Evolutionary conservation across 2,329 filamentous ascomycete species (phyloP), one percentile per base, ranked within the genome.

Genomic region (Scleromitrula shiraiana): DNA sequence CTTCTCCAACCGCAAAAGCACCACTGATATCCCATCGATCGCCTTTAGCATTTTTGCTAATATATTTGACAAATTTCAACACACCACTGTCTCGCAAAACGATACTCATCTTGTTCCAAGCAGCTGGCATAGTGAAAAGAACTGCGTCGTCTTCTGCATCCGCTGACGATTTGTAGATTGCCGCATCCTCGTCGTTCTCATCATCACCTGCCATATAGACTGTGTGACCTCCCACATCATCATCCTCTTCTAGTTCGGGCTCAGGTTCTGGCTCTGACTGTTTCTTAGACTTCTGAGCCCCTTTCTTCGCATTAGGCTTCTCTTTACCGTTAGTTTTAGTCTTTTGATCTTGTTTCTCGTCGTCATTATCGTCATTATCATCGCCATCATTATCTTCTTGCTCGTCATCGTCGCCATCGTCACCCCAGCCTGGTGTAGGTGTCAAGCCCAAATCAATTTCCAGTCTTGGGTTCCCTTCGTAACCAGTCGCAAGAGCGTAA

Each of bases 41-140:
- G 1, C 93, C 93, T 62, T 79, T 79, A 7, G 93, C 93, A 42
- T 76, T 78, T 51, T 75, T 75, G 67, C 85, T 94, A 19, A 98
- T 85, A 65, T 97, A 98, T 72, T 97, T 98, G 61, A 97, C 89
- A 64, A 98, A 98, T 65, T 88, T 83, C 62, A 98, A 73, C 12
- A 85, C 84, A 12, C 88, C 90, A 56, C 79, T 81, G 64, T 98
- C 93, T 50, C 93, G 78, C 57, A 97, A 71, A 26, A 97, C 93
- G 56, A 98, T 80, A 55, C 84, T 89, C 71, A 98, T 75, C 55
- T 85, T 88, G 67, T 97, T 97, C 93, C 93, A 98, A 7, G 72
- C 71, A 2, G 83, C 80, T 0, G 80, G 74, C 59, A 81, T 82
- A 39, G 76, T 81, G 63, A 87, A 85, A 27, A 87, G 66, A 43